Base-by-base conservation (phyloP, 2,329 filamentous ascomycete species). In the Claviceps sp. region DNA sequence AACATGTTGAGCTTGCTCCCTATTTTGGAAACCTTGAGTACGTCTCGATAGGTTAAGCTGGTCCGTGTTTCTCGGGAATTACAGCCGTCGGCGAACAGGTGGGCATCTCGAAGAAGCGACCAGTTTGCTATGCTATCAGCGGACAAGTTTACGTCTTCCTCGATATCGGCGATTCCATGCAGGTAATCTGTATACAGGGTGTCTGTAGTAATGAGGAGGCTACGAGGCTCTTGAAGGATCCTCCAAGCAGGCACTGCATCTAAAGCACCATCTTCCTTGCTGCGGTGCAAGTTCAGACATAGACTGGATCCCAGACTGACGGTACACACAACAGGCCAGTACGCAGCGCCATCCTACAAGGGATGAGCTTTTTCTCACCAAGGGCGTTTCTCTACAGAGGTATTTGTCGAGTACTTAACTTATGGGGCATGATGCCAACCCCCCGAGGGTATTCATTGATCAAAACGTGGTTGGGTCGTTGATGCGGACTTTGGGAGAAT, bases 391-490 rank as follows among this genome's bases (percentile, higher is more conserved):
- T 44, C 45, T 49, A 53, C 44, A 22, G 38, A 38, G 20, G 26
- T 41, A 55, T 48, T 51, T 24, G 53, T 54, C 57, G 50, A 63
- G 54, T 60, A 69, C 66, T 66, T 61, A 69, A 65, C 72, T 96
- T 93, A 66, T 97, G 91, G 47, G 90, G 84, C 87, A 96, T 95
- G 58, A 97, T 97, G n/a, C 91, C 91, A 56, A 95, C 80, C 2
- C 87, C 88, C 0, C 87, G 81, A 1, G 76, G 75, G 66, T 97
- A 98, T 66, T 96, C 90, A 63, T 98, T 98, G 59, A 97, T 82
- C 40, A 97, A 74, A 46, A 95, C 88, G 68, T 97, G 93, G 61
- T 97, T 98, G 2, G 91, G 88, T 4, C 72, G 74, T 18, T 72
- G 61, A 62, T 97, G 90, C 5, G 87, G 87, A 49, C 89, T 87